A percentile compares a stretch with the other conserved stretches of the same genome.
Conservation (phyloP, 805 yeast species). For the Candida tammaniensis region DNA sequence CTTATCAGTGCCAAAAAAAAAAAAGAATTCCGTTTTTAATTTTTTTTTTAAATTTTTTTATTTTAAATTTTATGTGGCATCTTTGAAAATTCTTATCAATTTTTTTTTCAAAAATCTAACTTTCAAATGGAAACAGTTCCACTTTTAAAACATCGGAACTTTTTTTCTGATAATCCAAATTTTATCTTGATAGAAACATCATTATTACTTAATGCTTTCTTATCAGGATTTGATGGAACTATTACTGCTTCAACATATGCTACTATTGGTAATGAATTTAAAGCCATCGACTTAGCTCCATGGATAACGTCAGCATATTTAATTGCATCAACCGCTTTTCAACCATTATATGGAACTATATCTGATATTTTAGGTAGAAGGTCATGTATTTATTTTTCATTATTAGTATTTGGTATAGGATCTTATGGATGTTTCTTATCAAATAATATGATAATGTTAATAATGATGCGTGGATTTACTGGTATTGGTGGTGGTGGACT, state of each 20-base stretch:
- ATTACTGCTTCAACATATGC: conserved; percentile 49
- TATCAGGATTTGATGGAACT: conserved; percentile 48
- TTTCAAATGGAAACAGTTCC: background rate
- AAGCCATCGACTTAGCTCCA: conserved; percentile 18
- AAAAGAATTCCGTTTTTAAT: too few relatives aligned
- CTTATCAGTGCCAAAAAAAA: too few relatives aligned
- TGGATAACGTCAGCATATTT: conserved; percentile 76
- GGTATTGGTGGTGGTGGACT: conserved; percentile 45
- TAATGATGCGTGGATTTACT: conserved; percentile 33
- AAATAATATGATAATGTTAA: conserved; percentile 22
- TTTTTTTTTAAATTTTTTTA: too few relatives aligned
- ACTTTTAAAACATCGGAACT: background rate
- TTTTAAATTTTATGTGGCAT: too few relatives aligned
- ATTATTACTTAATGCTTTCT: conserved; percentile 35
- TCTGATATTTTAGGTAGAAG: conserved; percentile 63
- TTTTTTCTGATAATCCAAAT: conserved; percentile 15
- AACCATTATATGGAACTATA: conserved; percentile 68
- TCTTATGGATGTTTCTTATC: conserved; percentile 37
- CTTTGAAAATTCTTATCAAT: background rate
- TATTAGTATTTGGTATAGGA: conserved; percentile 29
- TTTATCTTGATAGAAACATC: conserved; percentile 32
- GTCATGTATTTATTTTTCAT: conserved; percentile 33
- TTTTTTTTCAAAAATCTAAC: background rate
- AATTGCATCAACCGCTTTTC: conserved; percentile 68
- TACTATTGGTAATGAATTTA: conserved; percentile 41